Evolutionary conservation across 768 basidiomycete species (phyloP).

Genomic region (Mycena belliarum): DNA sequence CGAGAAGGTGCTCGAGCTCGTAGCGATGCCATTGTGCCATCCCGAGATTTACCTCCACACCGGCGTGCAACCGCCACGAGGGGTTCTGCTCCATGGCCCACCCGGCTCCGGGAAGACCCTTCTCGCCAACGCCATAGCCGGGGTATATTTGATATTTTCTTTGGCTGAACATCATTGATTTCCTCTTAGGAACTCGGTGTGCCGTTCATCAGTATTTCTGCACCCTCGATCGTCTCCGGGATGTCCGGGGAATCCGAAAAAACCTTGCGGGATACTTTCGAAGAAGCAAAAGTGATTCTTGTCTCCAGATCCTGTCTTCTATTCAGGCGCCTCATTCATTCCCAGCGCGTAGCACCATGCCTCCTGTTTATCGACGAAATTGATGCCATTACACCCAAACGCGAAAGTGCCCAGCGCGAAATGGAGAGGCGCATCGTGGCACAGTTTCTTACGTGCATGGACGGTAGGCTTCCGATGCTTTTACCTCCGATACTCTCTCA

Average conservation of each 20-base stretch:
- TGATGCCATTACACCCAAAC: conserved; percentile 95
- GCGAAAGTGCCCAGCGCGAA: conserved; percentile 96
- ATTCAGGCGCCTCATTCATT: neutral
- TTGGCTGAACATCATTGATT: conserved; percentile 1
- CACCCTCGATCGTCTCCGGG: conserved; percentile 93
- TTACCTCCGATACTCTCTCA: neutral
- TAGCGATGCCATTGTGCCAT: conserved; percentile 92
- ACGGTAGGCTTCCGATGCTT: conserved; percentile 59
- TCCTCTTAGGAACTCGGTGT: conserved; percentile 79
- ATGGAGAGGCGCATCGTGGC: conserved; percentile 98
- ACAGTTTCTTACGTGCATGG: conserved; percentile 98
- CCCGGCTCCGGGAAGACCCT: conserved; percentile 97
- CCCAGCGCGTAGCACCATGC: conserved; percentile 85
- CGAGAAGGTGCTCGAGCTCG: conserved; percentile 94
- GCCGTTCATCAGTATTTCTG: conserved; percentile 93
- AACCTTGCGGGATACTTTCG: conserved; percentile 93
- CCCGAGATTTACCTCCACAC: conserved; percentile 95
- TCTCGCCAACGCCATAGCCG: conserved; percentile 92
- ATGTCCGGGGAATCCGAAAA: conserved; percentile 99
- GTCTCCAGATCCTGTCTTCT: neutral
- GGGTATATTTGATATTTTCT: conserved; percentile 46
- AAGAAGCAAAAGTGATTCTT: conserved; percentile 83
- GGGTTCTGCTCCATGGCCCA: conserved; percentile 91
- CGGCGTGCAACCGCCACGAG: conserved; percentile 89
- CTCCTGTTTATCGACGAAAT: conserved; percentile 97